A percentile compares a stretch with the other conserved stretches of the same genome.
Conservation (phyloP, 1,284 basidiomycete species). For the Volvariella volvacea region DNA sequence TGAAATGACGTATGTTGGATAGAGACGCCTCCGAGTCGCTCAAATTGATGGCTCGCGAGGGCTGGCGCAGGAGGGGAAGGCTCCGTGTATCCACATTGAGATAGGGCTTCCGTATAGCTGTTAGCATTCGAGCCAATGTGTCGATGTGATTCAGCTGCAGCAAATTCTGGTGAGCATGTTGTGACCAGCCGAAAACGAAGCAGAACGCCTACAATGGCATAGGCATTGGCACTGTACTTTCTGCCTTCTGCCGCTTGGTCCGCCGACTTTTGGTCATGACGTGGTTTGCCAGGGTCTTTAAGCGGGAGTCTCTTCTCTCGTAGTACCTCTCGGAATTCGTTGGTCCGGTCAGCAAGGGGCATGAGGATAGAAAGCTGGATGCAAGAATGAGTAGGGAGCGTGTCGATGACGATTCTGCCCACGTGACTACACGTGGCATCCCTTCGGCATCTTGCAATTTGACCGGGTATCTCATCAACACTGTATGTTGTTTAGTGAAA, state of each 20-base stretch:
- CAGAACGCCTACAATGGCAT: conserved; percentile 53
- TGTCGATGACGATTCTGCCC: too few species aligned
- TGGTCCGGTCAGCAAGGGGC: conserved; percentile 49
- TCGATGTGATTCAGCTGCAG: conserved; percentile 67
- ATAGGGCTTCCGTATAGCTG: conserved; percentile 69
- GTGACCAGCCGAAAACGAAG: neutral
- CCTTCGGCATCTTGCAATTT: too few species aligned
- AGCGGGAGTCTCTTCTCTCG: conserved; percentile 35
- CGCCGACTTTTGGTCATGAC: conserved; percentile 34
- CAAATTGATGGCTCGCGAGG: conserved; percentile 50
- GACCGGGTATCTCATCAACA: too few species aligned
- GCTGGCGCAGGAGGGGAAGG: conserved; percentile 41
- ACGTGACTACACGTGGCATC: too few species aligned
- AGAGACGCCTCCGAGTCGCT: conserved; percentile 45
- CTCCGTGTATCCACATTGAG: conserved; percentile 63
- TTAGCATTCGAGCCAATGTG: conserved; percentile 63
- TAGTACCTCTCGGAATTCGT: conserved; percentile 50
- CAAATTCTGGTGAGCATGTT: too few species aligned
- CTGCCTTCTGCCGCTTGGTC: conserved; percentile 42
- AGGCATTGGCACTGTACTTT: conserved; percentile 67
- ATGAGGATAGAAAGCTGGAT: conserved; percentile 22
- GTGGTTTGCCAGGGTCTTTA: conserved; percentile 39
- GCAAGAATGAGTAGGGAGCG: too few species aligned
- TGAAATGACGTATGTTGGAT: conserved; percentile 65
- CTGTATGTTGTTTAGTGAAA: too few species aligned